Evolutionary conservation across 495 filamentous ascomycete genomes (phyloP).

Genomic region (Tetracladium setigerum): DNA sequence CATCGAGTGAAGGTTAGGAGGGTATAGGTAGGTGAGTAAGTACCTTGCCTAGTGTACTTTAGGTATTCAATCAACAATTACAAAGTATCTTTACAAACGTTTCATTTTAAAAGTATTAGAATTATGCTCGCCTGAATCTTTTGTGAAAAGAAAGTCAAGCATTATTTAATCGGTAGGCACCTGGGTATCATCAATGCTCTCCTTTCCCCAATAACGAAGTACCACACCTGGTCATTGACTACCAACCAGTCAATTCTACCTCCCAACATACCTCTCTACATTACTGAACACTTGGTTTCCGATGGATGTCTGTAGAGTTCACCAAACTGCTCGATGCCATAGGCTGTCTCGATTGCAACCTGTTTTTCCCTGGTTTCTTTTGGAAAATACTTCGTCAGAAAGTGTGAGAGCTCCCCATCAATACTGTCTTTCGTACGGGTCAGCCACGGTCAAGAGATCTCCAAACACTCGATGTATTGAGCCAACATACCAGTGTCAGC

Average conservation of each 20-base stretch:
- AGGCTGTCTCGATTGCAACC: conserved; percentile 9
- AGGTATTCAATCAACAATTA: too few relatives aligned
- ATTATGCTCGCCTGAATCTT: too few relatives aligned
- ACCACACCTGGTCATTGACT: too few relatives aligned
- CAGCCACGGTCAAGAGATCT: not conserved
- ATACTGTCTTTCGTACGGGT: conserved; percentile 40
- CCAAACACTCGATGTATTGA: not conserved
- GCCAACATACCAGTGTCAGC: conserved; percentile 44
- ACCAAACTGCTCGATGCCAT: conserved; percentile 13
- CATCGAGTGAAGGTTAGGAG: too few relatives aligned
- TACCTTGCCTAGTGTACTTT: too few relatives aligned
- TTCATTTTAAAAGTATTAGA: too few relatives aligned
- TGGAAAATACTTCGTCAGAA: conserved; percentile 60
- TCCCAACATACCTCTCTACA: too few relatives aligned
- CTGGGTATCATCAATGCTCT: not conserved
- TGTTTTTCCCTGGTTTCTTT: conserved; percentile 61
- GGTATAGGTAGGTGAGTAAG: too few relatives aligned
- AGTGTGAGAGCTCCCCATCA: conserved; percentile 50
- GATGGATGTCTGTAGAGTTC: conserved; percentile 8
- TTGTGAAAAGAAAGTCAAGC: too few relatives aligned
- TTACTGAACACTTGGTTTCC: not conserved
- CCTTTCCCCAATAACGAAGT: not conserved
- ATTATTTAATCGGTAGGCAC: not conserved
- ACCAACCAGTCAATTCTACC: too few relatives aligned
- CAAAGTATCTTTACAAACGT: too few relatives aligned